Percentiles rank a stretch among this genome's conserved stretches.
Conservation (phyloP, 192 early-diverging fungal species). For the Kappamyces sp. region DNA sequence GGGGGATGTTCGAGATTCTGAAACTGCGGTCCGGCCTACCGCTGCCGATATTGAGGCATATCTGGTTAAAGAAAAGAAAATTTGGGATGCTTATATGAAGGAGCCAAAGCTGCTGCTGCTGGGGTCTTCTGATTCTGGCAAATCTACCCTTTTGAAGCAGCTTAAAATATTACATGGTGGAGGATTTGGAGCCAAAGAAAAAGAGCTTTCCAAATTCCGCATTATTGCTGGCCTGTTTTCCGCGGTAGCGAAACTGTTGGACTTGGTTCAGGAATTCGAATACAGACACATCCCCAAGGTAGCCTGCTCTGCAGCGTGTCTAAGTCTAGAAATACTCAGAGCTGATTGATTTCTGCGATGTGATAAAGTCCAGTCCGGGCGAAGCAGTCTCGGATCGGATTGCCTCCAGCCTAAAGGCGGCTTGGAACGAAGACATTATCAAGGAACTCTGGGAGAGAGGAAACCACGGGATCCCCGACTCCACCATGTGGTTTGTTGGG, state of each 20-base stretch:
- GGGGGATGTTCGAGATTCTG: no score
- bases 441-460: neutral
- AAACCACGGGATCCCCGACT: neutral
- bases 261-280: no score
- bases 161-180: slow-evolving; percentile 39
- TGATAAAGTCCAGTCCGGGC: neutral
- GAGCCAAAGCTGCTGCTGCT: slow-evolving; percentile 35
- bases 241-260: no score
- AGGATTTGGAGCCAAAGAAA: slow-evolving; percentile 32
- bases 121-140: slow-evolving; percentile 40
- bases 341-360: neutral
- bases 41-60: slow-evolving; percentile 1
- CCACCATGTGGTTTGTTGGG: neutral
- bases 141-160: slow-evolving; percentile 46
- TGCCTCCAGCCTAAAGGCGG: slow-evolving; percentile 17
- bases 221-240: neutral
- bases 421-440: slow-evolving; percentile 33
- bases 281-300: neutral
- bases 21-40: no score
- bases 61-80: slow-evolving; percentile 5
- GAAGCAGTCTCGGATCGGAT: slow-evolving; percentile 13
- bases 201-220: neutral
- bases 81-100: neutral
- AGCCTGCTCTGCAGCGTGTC: neutral
- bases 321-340: slow-evolving; percentile 11